Conservation (phyloP, 768 basidiomycete genomes). For the Mycena crocata region DNA sequence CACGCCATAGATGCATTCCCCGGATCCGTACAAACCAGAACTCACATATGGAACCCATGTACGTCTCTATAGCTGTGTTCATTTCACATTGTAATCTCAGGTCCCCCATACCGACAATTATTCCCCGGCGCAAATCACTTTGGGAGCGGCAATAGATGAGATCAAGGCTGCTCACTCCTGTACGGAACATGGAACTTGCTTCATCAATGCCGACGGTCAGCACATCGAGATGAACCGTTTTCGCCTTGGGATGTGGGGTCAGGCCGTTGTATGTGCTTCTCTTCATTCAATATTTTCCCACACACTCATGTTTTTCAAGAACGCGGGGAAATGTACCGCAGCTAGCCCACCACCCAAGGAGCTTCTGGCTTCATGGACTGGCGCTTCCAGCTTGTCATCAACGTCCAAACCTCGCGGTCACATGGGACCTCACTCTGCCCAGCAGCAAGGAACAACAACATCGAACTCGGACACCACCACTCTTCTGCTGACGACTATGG, state of each 20-base stretch:
- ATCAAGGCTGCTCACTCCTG: constrained; percentile 18
- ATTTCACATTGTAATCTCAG: neutral
- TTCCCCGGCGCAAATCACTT: neutral
- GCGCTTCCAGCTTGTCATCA: neutral
- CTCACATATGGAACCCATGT: constrained; percentile 5
- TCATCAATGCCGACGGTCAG: neutral
- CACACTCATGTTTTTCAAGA: neutral
- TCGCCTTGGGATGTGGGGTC: neutral
- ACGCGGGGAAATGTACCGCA: neutral
- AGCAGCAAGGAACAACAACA: neutral
- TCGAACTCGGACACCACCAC: neutral
- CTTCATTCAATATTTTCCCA: too few species aligned
- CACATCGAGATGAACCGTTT: constrained; percentile 16
- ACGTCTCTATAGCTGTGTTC: neutral
- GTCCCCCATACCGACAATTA: constrained; percentile 1
- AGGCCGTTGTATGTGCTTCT: constrained; percentile 12
- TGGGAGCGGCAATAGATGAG: neutral
- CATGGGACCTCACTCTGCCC: neutral
- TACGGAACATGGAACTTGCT: constrained; percentile 5
- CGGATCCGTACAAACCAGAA: neutral
- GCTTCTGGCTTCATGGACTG: constrained; percentile 2
- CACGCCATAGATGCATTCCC: neutral
- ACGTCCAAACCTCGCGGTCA: constrained; percentile 8
- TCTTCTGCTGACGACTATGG: constrained; percentile 9
- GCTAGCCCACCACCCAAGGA: neutral